Base-by-base conservation (phyloP, 2,329 filamentous ascomycete species). In the Chrysosphaeria jannelii region DNA sequence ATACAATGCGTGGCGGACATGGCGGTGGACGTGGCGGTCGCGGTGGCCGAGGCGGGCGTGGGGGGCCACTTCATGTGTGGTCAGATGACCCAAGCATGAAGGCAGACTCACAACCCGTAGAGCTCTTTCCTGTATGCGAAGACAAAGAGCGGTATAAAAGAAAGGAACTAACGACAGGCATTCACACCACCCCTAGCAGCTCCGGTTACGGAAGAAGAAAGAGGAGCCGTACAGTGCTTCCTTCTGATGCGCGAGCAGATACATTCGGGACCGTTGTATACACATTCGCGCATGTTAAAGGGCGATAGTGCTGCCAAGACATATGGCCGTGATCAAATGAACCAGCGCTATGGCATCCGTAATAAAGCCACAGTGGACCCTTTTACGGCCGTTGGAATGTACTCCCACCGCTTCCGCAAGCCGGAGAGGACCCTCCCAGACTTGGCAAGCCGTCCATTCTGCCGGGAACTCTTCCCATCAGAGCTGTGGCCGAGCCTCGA, bases 291-390 rank as follows among this genome's bases (percentile, higher is more conserved):
- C 30, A 45, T 45, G 12, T 36, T 40, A 13, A 33, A 39, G 9
- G 42, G 41, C 29, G 41, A 19, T 12, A 20, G 13, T 3, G 42
- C 24, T 12, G 28, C 28, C 24, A 36, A 42, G 23, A 35, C 40
- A 9, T 62, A 63, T 39, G 55, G 55, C 32, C 56, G 58, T 34
- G 47, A 52, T n/a, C 57, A 63, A 39, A 42, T 52, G 35, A 62
- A 62, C 39, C 49, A 51, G 30, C 51, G 49, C 25, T 63, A 54
- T 40, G 53, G 48, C 29, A 40, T 53, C 33, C 51, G 49, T 37
- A 59, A 44, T 40, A 55, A 52, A 33, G 56, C 56, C 18, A 57
- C 51, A 8, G 34, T 54, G 23, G 57, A 63, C 36, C 55, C 57
- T 11, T 64, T 64, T 37, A 50, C 46, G n/a, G 46, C 52, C 19